Evolutionary conservation across 2,329 filamentous ascomycete species (phyloP).

Genomic region (Alternaria gansuensis): DNA sequence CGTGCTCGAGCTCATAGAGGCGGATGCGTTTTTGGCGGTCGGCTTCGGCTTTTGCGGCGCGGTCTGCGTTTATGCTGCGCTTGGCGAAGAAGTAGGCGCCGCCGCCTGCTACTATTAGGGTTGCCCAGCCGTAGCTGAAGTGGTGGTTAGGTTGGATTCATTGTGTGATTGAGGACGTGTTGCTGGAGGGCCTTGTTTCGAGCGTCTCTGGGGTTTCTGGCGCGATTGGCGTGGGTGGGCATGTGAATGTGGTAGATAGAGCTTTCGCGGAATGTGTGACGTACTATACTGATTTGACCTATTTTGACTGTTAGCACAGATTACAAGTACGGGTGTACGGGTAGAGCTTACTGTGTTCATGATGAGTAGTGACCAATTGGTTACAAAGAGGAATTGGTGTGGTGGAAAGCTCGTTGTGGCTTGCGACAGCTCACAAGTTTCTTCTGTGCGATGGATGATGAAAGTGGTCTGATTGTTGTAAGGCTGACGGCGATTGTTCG

Average conservation of each 20-base stretch:
- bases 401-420: constrained; percentile 12
- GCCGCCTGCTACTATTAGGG: constrained; percentile 83
- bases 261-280: constrained; percentile 37
- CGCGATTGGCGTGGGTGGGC: background rate
- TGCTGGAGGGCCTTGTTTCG: background rate
- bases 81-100: constrained; percentile 97
- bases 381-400: background rate
- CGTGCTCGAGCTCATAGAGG: constrained; percentile 46
- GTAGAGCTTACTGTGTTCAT: constrained; percentile 63
- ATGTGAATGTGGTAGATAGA: background rate
- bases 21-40: constrained; percentile 46
- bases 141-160: constrained; percentile 11
- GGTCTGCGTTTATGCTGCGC: constrained; percentile 90
- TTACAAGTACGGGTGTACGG: background rate
- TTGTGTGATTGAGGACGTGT: background rate
- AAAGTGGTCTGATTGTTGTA: constrained; percentile 46
- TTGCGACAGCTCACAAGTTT: constrained; percentile 24
- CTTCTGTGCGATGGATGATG: constrained; percentile 32
- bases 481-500: constrained; percentile 24
- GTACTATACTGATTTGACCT: constrained; percentile 69
- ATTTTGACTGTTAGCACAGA: constrained; percentile 5
- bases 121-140: constrained; percentile 86
- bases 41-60: constrained; percentile 72
- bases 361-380: constrained; percentile 15
- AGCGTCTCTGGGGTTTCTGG: background rate